Evolutionary conservation across 202 grass and related monocot genomes (phyloP).

Genomic region (Setaria italica): DNA sequence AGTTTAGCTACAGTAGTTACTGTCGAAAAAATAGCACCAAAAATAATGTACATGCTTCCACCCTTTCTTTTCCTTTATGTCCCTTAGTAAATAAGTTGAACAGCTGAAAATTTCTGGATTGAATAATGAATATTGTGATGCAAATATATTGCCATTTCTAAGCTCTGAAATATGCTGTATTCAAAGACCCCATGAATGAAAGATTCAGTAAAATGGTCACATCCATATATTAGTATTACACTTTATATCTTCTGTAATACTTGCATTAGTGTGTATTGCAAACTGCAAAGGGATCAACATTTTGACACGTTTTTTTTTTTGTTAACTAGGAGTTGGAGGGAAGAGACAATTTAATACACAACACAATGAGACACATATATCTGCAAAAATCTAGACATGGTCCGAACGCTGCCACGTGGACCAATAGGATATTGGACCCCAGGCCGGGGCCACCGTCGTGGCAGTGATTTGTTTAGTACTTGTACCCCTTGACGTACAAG

Average conservation of each 20-base stretch:
- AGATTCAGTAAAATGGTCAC: conserved; percentile 8
- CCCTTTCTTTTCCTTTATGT: background rate
- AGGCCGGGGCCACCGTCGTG: background rate
- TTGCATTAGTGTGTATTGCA: conserved; percentile 22
- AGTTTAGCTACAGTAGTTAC: background rate
- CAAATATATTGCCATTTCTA: background rate
- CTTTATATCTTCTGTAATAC: conserved; percentile 29
- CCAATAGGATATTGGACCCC: background rate
- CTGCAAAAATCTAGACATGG: conserved; percentile 35
- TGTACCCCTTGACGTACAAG: conserved; percentile 86
- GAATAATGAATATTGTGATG: conserved; percentile 8
- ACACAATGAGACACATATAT: conserved; percentile 21
- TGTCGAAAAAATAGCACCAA: background rate
- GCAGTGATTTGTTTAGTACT: conserved; percentile 56
- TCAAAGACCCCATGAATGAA: background rate
- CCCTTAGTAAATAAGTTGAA: conserved; percentile 35
- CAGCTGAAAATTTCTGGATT: background rate
- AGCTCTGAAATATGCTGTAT: background rate
- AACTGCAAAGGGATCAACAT: conserved; percentile 41
- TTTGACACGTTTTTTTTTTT: background rate
- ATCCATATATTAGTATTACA: conserved; percentile 3
- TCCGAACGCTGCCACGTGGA: background rate
- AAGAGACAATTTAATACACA: conserved; percentile 21
- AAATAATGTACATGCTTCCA: conserved; percentile 43
- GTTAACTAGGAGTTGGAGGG: conserved; percentile 28